These are phyloP conservation scores for Ramicandelaber brevisporus DNA, from an alignment of 192 early-diverging fungal species.

Conservation along the genomic window DNA sequence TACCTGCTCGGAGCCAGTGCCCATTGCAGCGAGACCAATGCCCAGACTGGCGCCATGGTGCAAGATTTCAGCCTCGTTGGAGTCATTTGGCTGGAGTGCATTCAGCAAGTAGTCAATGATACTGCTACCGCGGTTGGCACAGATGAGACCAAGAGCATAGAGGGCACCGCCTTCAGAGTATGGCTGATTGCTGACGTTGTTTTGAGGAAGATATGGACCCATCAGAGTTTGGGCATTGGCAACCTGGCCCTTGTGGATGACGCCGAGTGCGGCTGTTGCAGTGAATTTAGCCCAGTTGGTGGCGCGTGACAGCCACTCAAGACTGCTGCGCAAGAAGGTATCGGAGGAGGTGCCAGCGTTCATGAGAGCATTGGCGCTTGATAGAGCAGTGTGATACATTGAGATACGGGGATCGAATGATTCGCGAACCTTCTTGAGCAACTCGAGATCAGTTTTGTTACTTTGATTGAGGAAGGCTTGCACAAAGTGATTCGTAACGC, in stretches of 20 bases:
- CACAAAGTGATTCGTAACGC: constrained; percentile 65
- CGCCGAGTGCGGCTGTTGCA: constrained; percentile 89
- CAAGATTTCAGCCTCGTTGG: constrained; percentile 43
- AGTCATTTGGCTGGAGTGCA: constrained; percentile 19
- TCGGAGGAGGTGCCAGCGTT: constrained; percentile 95
- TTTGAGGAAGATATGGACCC: constrained; percentile 82
- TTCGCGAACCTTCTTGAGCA: constrained; percentile 78
- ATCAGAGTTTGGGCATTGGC: constrained; percentile 57
- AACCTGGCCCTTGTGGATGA: constrained; percentile 96
- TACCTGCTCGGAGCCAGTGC: constrained; percentile 65
- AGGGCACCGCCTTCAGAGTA: constrained; percentile 95
- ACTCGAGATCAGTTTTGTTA: constrained; percentile 87
- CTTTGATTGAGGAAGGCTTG: constrained; percentile 90
- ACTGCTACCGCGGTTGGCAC: constrained; percentile 73
- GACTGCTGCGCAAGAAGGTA: constrained; percentile 86
- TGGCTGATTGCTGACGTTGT: constrained; percentile 57
- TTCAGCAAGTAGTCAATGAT: constrained; percentile 63
- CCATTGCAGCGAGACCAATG: constrained; percentile 90
- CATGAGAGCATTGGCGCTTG: constrained; percentile 95
- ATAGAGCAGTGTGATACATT: constrained; percentile 81
- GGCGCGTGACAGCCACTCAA: constrained; percentile 92
- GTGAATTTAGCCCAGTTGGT: constrained; percentile 99
- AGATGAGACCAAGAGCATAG: constrained; percentile 90
- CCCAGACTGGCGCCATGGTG: constrained; percentile 94
- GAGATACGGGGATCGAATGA: constrained; percentile 75